A percentile compares a stretch with the other conserved stretches of the same genome.
These are phyloP conservation scores for Pinus albicaulis DNA, from an alignment of 75 land plant genomes.

Conservation along the genomic window DNA sequence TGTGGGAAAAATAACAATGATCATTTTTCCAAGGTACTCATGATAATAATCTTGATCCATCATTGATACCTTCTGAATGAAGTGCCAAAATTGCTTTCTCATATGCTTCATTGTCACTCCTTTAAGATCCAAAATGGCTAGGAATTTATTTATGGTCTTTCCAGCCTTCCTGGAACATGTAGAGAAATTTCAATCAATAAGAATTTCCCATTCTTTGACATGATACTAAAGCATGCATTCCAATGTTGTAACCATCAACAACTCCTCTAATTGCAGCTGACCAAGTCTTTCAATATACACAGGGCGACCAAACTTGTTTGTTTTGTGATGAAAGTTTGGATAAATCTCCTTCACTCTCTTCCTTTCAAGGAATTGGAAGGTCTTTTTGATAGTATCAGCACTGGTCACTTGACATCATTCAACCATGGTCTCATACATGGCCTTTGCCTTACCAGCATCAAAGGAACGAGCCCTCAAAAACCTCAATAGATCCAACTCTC, in stretches of 20 bases:
- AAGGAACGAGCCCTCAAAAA: too few relatives aligned
- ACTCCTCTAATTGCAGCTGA: constrained; percentile 34
- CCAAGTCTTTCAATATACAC: constrained; percentile 39
- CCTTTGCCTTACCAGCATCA: background rate
- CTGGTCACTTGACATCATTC: too few relatives aligned
- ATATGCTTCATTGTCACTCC: too few relatives aligned
- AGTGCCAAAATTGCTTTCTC: constrained; percentile 38
- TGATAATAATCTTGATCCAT: constrained; percentile 45
- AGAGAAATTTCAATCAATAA: constrained; percentile 33
- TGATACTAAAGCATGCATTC: constrained; percentile 33
- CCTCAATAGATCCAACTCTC: background rate
- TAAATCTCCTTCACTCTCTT: constrained; percentile 26
- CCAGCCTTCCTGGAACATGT: constrained; percentile 37
- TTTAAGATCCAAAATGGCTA: constrained; percentile 37
- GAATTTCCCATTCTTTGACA: constrained; percentile 35
- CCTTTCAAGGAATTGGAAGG: constrained; percentile 41
- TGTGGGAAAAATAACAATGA: constrained; percentile 38
- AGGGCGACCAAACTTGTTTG: constrained; percentile 34
- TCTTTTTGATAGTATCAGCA: constrained; percentile 4
- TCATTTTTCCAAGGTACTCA: constrained; percentile 39
- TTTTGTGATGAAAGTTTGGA: constrained; percentile 43
- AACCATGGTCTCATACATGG: too few relatives aligned
- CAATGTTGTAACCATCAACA: constrained; percentile 23
- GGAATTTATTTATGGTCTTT: constrained; percentile 18
- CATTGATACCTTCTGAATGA: constrained; percentile 37